Evolutionary conservation across 352 stramenopile genomes (phyloP), one percentile per base, ranked within the genome.

Genomic region (Phytophthora tentaculata): DNA sequence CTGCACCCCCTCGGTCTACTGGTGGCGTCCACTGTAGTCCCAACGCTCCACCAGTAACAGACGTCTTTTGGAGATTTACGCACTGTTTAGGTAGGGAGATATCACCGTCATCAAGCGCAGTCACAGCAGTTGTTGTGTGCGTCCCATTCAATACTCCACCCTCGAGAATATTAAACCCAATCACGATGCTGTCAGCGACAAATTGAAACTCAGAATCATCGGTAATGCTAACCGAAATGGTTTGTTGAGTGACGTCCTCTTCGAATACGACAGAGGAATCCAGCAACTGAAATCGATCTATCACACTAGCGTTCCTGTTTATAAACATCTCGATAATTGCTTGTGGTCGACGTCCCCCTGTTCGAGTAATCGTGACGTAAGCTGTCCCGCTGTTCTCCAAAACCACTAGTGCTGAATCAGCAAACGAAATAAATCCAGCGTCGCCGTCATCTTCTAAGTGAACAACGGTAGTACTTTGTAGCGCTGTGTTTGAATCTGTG

Each of bases 401-500:
- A 13, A 73, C 50, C 0, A 9, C 13, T n/a, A 70, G 58, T 5
- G 47, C 24, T 24, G 62, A 5, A 16, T 54, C 49, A 3, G 22
- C 52, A 56, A 91, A 91, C 2, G 73, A 78, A 23, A 91, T 58
- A 19, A 66, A 79, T 10, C 83, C 83, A 12, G 80, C 83, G 41
- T 91, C 81, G 2, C 79, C 79, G 54, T 91, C 76, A 23, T 91
- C 83, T 6, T 51, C 29, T 7, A 91, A 60, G 14, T 65, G 48
- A 10, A 91, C 56, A 1, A 41, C 71, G 1, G 83, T 84, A 14
- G 68, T 53, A 3, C 64, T 83, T 24, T 54, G 20, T 7, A 67
- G 41, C 2, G 23, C 22, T 2, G 75, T 79, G 4, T 52, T 37
- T 0, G 54, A 50, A 56, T 89, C 81, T 0, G 45, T 64, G 17